Percentiles rank a stretch among this genome's conserved stretches.
Conservation (phyloP, 208 protist genomes). For the Vickermania spadyakhi region DNA sequence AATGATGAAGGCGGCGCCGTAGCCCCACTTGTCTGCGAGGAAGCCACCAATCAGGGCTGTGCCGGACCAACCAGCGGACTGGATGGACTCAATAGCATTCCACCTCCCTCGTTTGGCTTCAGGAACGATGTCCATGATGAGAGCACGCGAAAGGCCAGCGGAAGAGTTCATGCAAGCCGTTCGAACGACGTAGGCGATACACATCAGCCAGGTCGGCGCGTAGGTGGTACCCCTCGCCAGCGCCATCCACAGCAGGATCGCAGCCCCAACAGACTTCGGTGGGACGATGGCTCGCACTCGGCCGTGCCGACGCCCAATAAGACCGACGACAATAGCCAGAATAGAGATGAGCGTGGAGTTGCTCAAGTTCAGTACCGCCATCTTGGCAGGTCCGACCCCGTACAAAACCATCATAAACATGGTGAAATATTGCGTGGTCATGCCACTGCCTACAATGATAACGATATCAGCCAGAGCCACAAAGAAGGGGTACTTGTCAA, state of each 20-base stretch:
- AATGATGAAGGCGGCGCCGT: conserved; percentile 59
- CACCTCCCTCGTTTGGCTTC: conserved; percentile 37
- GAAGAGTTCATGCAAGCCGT: conserved; percentile 61
- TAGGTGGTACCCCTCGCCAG: conserved; percentile 18
- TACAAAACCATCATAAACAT: conserved; percentile 73
- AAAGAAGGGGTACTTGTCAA: conserved; percentile 34
- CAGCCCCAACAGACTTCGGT: conserved; percentile 27
- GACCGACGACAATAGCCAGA: conserved; percentile 33
- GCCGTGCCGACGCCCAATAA: conserved; percentile 31
- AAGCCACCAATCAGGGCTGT: conserved; percentile 48
- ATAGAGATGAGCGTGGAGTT: conserved; percentile 33
- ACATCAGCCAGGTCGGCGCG: conserved; percentile 34
- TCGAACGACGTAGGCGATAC: conserved; percentile 37
- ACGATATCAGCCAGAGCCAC: conserved; percentile 36
- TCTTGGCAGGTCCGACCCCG: conserved; percentile 20
- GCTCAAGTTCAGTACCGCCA: conserved; percentile 30
- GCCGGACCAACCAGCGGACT: conserved; percentile 57
- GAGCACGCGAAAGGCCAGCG: conserved; percentile 31
- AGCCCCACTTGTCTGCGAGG: conserved; percentile 42
- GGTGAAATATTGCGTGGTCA: conserved; percentile 67
- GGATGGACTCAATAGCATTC: conserved; percentile 63
- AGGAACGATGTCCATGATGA: conserved; percentile 63
- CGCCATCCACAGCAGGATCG: conserved; percentile 60
- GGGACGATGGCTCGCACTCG: conserved; percentile 34
- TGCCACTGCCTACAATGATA: conserved; percentile 43